phyloP scores from a whole-genome alignment of 192 early-diverging fungal species.

The Coemansia sp. region DNA sequence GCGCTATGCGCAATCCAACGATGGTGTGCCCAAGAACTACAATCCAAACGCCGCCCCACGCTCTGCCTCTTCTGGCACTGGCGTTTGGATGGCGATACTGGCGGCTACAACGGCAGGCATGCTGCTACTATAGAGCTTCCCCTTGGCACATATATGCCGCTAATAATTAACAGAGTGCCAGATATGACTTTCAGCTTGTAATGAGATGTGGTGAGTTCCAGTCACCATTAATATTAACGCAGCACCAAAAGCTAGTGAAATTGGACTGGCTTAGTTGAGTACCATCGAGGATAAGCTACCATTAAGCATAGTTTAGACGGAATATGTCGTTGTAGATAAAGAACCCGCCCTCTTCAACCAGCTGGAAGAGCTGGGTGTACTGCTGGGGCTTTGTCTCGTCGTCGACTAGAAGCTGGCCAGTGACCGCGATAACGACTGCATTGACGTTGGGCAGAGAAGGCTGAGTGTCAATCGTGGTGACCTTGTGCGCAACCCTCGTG shows the following conservation, averaged over 20 bases:
- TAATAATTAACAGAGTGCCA: not conserved
- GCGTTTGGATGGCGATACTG: slow-evolving; percentile 15
- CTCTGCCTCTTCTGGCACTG: slow-evolving; percentile 13
- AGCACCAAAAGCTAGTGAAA: not conserved
- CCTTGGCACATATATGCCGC: not conserved
- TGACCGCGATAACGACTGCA: slow-evolving; percentile 80
- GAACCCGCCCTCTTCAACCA: slow-evolving; percentile 74
- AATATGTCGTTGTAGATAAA: slow-evolving; percentile 90
- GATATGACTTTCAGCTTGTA: not conserved
- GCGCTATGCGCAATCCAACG: slow-evolving; percentile 54
- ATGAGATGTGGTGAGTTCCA: not conserved
- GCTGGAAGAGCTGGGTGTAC: slow-evolving; percentile 87
- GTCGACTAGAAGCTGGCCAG: slow-evolving; percentile 88
- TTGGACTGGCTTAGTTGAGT: not conserved
- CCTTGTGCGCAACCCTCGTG: slow-evolving; percentile 68
- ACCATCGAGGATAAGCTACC: not conserved
- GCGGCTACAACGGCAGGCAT: slow-evolving; percentile 10
- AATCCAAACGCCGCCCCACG: slow-evolving; percentile 50
- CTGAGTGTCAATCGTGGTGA: slow-evolving; percentile 84
- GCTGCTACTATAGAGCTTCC: slow-evolving; percentile 4
- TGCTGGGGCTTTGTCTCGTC: slow-evolving; percentile 79
- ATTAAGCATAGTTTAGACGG: slow-evolving; percentile 73
- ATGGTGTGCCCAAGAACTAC: slow-evolving; percentile 54
- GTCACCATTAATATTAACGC: not conserved
- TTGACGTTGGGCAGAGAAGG: slow-evolving; percentile 63